Evolutionary conservation across 805 yeast genomes (phyloP).

Genomic region (Ogataea chonburiensis): DNA sequence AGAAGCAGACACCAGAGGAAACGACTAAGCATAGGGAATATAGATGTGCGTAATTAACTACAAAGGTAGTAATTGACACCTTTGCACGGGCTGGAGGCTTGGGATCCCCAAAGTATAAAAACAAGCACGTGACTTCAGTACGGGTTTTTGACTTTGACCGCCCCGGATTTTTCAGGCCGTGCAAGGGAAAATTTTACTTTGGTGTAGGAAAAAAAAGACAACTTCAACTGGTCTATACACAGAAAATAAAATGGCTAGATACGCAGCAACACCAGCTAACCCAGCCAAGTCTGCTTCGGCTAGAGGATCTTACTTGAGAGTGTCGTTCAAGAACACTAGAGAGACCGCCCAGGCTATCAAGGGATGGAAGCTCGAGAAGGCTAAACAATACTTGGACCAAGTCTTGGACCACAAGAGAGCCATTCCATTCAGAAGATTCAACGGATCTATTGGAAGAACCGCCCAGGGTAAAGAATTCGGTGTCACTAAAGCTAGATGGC

Average conservation of each 20-base stretch:
- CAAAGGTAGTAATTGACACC: slow-evolving; percentile 3
- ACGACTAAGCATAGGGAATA: slow-evolving; percentile 4
- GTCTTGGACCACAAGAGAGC: slow-evolving; percentile 99
- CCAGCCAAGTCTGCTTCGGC: slow-evolving; percentile 99
- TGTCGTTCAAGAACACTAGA: slow-evolving; percentile 99
- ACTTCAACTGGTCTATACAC: slow-evolving; percentile 17
- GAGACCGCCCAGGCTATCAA: slow-evolving; percentile 98
- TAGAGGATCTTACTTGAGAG: slow-evolving; percentile 99
- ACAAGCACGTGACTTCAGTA: slow-evolving; percentile 4
- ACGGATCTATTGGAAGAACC: slow-evolving; percentile 96
- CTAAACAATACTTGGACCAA: slow-evolving; percentile 92
- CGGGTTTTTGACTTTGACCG: slow-evolving; percentile 7
- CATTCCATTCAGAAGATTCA: slow-evolving; percentile 98
- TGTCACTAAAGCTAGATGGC: slow-evolving; percentile 99
- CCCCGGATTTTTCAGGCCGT: slow-evolving; percentile 16
- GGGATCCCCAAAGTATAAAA: neutral
- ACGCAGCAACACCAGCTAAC: slow-evolving; percentile 98
- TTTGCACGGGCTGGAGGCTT: slow-evolving; percentile 4
- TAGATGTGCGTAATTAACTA: slow-evolving; percentile 5
- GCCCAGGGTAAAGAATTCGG: slow-evolving; percentile 99
- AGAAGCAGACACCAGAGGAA: slow-evolving; percentile 1
- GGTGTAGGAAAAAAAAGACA: slow-evolving; percentile 7
- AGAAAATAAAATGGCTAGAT: slow-evolving; percentile 81
- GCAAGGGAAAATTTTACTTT: slow-evolving; percentile 17
- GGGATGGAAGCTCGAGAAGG: slow-evolving; percentile 97